Conservation (phyloP, 2,329 filamentous ascomycete species). For the Monosporascus cannonballus region DNA sequence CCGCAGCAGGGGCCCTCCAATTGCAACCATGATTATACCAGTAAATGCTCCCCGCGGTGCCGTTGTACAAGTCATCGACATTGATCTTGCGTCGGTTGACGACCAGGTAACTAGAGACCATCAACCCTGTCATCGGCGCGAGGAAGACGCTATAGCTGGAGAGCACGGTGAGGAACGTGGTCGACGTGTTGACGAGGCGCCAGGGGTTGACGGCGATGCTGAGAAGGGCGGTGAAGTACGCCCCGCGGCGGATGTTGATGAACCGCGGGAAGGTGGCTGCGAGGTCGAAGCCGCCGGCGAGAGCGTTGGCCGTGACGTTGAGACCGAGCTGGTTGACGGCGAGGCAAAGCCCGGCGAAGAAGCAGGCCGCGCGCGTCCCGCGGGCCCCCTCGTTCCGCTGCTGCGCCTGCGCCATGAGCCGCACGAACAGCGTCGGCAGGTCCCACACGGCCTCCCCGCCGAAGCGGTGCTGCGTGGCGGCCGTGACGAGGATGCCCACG, state of each 20-base stretch:
- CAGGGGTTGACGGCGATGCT: constrained; percentile 11
- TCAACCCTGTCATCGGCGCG: constrained; percentile 11
- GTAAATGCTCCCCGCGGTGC: constrained; percentile 13
- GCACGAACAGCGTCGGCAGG: constrained; percentile 6
- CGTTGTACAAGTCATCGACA: constrained; percentile 12
- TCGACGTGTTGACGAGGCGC: constrained; percentile 11
- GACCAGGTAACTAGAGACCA: constrained; percentile 14
- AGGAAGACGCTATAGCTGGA: constrained; percentile 16
- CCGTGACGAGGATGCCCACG: constrained; percentile 9
- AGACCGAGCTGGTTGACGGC: constrained; percentile 8
- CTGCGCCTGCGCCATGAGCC: constrained; percentile 3
- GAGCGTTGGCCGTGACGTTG: constrained; percentile 12
- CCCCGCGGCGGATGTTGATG: constrained; percentile 8
- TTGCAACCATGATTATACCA: constrained; percentile 12
- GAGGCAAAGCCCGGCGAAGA: constrained; percentile 10
- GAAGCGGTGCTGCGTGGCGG: constrained; percentile 4
- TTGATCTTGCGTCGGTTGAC: constrained; percentile 12
- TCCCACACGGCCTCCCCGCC: constrained; percentile 8
- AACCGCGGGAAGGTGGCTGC: constrained; percentile 10
- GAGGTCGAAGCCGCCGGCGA: constrained; percentile 14
- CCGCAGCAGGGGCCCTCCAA: constrained; percentile 10
- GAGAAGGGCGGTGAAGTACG: constrained; percentile 10
- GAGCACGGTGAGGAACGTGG: constrained; percentile 13
- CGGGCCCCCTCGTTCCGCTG: constrained; percentile 6
- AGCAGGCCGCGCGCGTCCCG: constrained; percentile 4